These are phyloP conservation scores for Blastobotrys robertii DNA, from an alignment of 805 yeast species.

Conservation along the genomic window DNA sequence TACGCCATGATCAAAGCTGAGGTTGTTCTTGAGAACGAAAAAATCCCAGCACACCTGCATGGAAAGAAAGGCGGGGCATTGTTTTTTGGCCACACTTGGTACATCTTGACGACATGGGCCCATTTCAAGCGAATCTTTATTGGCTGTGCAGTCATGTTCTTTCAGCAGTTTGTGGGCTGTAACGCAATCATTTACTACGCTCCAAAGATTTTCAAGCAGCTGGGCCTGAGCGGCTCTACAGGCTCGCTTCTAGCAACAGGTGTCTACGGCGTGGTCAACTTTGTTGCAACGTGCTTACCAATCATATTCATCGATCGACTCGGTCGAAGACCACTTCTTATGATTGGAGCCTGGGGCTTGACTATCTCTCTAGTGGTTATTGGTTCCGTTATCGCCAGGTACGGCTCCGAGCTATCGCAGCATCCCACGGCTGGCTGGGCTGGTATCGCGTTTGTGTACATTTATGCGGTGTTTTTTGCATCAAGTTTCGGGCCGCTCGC, in stretches of 20 bases:
- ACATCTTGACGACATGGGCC: conserved; percentile 32
- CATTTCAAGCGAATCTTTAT: conserved; percentile 31
- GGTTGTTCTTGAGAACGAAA: conserved; percentile 38
- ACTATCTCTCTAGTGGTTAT: conserved; percentile 1
- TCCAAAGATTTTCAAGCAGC: conserved; percentile 43
- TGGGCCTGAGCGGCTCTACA: conserved; percentile 40
- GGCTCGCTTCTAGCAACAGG: conserved; percentile 35
- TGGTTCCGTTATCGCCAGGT: not conserved
- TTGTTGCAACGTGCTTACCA: conserved; percentile 47
- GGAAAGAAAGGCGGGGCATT: no score
- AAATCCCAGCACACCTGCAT: no score
- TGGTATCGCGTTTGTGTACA: conserved; percentile 42
- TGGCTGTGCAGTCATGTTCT: conserved; percentile 38
- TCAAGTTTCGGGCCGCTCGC: conserved; percentile 44
- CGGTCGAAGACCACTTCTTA: conserved; percentile 51
- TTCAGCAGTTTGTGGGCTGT: conserved; percentile 66
- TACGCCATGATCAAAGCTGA: conserved; percentile 10
- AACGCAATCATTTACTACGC: conserved; percentile 66
- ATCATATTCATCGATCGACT: conserved; percentile 41
- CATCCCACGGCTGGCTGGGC: conserved; percentile 38
- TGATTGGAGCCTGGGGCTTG: conserved; percentile 32
- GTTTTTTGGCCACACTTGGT: no score
- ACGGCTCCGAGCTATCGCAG: not conserved
- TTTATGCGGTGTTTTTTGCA: conserved; percentile 49
- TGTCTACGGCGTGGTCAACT: conserved; percentile 40